Percentiles rank a stretch among this genome's conserved stretches.
phyloP scores from a whole-genome alignment of 441 rosid genomes.

The Arabidopsis hybrid region DNA sequence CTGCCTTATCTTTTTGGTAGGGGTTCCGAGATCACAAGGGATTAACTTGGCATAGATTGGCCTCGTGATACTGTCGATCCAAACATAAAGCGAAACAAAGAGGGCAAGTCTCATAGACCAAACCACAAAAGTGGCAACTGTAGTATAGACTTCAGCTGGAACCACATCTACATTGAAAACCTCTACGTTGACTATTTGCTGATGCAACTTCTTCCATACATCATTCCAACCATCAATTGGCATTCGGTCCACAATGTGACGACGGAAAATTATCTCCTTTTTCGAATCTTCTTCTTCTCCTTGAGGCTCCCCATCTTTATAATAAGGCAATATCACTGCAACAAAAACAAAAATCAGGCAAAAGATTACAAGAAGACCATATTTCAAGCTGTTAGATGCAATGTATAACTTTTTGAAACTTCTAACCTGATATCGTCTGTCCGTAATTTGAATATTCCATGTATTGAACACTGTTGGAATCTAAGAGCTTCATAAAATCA shows the following conservation, averaged over 20 bases:
- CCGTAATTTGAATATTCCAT: slow-evolving; percentile 95
- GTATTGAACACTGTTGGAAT: slow-evolving; percentile 81
- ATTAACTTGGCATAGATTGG: slow-evolving; percentile 93
- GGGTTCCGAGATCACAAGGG: slow-evolving; percentile 94
- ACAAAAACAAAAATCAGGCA: slow-evolving; percentile 13
- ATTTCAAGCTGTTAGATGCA: neutral
- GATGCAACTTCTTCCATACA: slow-evolving; percentile 94
- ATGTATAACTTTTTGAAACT: neutral
- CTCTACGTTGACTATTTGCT: slow-evolving; percentile 85
- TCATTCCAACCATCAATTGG: slow-evolving; percentile 98
- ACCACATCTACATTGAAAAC: slow-evolving; percentile 77
- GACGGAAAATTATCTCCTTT: slow-evolving; percentile 75
- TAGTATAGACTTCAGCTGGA: slow-evolving; percentile 82
- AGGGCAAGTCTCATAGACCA: slow-evolving; percentile 97
- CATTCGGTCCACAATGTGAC: slow-evolving; percentile 92
- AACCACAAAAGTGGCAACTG: slow-evolving; percentile 85
- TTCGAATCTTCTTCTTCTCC: slow-evolving; percentile 50
- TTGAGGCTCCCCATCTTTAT: slow-evolving; percentile 63
- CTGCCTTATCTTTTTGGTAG: slow-evolving; percentile 55
- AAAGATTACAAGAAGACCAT: slow-evolving; percentile 4
- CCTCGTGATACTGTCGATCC: slow-evolving; percentile 82
- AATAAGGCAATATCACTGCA: slow-evolving; percentile 91
- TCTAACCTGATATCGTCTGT: slow-evolving; percentile 83
- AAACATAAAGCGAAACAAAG: slow-evolving; percentile 71
- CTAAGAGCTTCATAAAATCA: slow-evolving; percentile 73